Evolutionary conservation across 164 flowering plant genomes (phyloP).

Genomic region (Vitis vinifera): ASM3070453v1 NC_081810.1:16617501-16618000

Average conservation of each 20-base stretch:
- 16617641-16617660: too few species aligned
- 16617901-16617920: slow-evolving; percentile 43
- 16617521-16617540: too few species aligned
- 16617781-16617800: slow-evolving; percentile 49
- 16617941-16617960: slow-evolving; percentile 26
- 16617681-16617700: too few species aligned
- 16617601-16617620: too few species aligned
- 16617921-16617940: slow-evolving; percentile 50
- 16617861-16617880: slow-evolving; percentile 72
- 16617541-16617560: too few species aligned
- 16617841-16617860: slow-evolving; percentile 63
- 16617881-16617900: slow-evolving; percentile 71
- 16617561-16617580: too few species aligned
- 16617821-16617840: slow-evolving; percentile 54
- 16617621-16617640: too few species aligned
- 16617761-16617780: slow-evolving; percentile 40
- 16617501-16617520: too few species aligned
- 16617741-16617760: neutral
- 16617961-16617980: slow-evolving; percentile 24
- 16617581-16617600: too few species aligned
- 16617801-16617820: slow-evolving; percentile 47
- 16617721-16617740: too few species aligned
- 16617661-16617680: too few species aligned
- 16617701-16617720: too few species aligned
- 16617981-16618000: slow-evolving; percentile 43